Evolutionary conservation across 1,284 basidiomycete species (phyloP).

Genomic region (Apiotrichum mycotoxinovorans): DNA sequence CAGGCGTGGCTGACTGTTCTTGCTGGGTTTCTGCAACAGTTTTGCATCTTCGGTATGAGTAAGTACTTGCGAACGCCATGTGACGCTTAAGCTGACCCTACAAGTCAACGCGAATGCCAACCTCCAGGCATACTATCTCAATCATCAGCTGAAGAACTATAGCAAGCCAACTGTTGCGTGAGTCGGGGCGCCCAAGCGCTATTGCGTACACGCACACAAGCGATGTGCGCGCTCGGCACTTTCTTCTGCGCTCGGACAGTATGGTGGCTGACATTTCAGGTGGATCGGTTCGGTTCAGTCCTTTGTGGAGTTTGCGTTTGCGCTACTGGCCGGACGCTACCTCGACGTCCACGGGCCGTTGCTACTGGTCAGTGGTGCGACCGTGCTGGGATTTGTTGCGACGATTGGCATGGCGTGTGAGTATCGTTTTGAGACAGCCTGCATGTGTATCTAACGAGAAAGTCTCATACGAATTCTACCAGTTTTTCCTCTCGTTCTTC

Average conservation of each 20-base stretch:
- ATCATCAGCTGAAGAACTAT: conserved; percentile 35
- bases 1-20: conserved; percentile 44
- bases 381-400: conserved; percentile 26
- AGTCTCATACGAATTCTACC: conserved; percentile 46
- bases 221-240: no score
- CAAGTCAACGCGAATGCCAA: conserved; percentile 41
- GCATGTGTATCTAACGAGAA: background rate
- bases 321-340: conserved; percentile 38
- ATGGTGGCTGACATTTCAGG: conserved; percentile 20
- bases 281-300: conserved; percentile 43
- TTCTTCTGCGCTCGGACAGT: background rate
- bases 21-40: conserved; percentile 38
- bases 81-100: background rate
- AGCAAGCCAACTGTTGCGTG: conserved; percentile 40
- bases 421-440: no score
- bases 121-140: conserved; percentile 40
- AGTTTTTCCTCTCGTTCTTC: conserved; percentile 43
- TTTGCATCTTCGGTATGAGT: conserved; percentile 46
- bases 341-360: conserved; percentile 45
- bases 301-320: conserved; percentile 35
- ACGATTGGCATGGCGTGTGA: conserved; percentile 43
- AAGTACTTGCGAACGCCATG: conserved; percentile 12
- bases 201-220: no score
- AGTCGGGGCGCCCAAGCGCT: conserved; percentile 9
- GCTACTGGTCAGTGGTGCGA: conserved; percentile 28